Evolutionary conservation across 1,284 basidiomycete species (phyloP), one percentile per base, ranked within the genome.

Genomic region (Pholiota adiposa): DNA sequence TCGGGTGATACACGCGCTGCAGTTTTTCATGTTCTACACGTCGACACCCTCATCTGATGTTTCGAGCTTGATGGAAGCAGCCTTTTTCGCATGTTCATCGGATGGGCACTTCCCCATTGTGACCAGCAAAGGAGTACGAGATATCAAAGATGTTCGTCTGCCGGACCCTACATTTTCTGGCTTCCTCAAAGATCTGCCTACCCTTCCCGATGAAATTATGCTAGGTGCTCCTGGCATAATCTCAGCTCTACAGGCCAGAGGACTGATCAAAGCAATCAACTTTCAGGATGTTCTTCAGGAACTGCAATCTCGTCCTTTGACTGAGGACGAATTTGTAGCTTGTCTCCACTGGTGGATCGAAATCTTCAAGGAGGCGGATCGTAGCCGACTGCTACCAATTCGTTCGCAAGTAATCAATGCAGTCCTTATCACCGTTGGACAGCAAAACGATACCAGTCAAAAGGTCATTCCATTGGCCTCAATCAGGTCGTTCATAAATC

Each of bases 331-430:
- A 73, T 90, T 93, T 77, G 73, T 89, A 19, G 88, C 88, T 3
- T 96, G 93, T 72, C 79, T 98, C 64, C 85, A 87, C 59, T 99
- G 97, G 97, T 97, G 96, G 92, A 85, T 90, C 55, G 74, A 76
- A 23, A 74, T 94, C 14, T 85, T 86, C 41, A 81, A 83, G 50
- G 80, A 83, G 34, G 72, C 82, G 27, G 73, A 75, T 23, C 71
- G 73, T 46, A 65, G 72, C 21, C 72, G 79, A n/a, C 72, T 85
- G 48, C 69, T 75, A 6, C 76, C 79, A 19, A 78, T 87, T 44
- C 83, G 89, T 23, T 72, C 77, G 2, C 81, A 91, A 62, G 79
- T 96, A 5, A 73, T 96, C 7, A 83, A 89, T 58, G 89, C 88
- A 3, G 86, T 89, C 0, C 79, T 96, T 11, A 71, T 95, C 14